Evolutionary conservation across 2,329 filamentous ascomycete species (phyloP).

Genomic region (Helotiales sp.): DNA sequence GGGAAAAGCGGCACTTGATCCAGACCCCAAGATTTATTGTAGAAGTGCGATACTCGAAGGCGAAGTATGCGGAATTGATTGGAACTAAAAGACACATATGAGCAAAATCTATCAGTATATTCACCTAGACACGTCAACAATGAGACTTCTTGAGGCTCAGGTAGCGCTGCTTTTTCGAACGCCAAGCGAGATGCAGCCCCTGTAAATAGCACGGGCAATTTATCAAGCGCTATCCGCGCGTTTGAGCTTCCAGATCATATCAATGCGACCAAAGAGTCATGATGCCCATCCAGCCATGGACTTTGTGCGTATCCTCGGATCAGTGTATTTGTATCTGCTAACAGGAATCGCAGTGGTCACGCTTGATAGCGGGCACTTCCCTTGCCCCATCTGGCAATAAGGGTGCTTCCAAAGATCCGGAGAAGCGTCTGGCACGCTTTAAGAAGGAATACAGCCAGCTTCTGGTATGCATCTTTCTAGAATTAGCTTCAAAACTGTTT

Average conservation of each 20-base stretch:
- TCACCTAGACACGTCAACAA: too few relatives aligned
- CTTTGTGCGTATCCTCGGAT: slow-evolving; percentile 27
- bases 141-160: too few relatives aligned
- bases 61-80: too few relatives aligned
- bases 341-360: slow-evolving; percentile 55
- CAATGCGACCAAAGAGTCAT: slow-evolving; percentile 23
- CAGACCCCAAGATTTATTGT: too few relatives aligned
- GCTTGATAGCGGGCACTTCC: slow-evolving; percentile 62
- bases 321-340: slow-evolving; percentile 12
- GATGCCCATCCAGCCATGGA: slow-evolving; percentile 29
- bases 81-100: too few relatives aligned
- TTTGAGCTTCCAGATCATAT: slow-evolving; percentile 9
- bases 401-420: slow-evolving; percentile 62
- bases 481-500: background rate
- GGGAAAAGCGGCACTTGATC: too few relatives aligned
- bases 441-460: slow-evolving; percentile 66
- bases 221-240: slow-evolving; percentile 11
- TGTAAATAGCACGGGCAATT: slow-evolving; percentile 5
- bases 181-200: background rate
- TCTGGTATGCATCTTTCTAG: slow-evolving; percentile 34
- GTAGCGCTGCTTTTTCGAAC: too few relatives aligned
- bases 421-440: slow-evolving; percentile 64
- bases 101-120: too few relatives aligned
- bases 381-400: slow-evolving; percentile 56
- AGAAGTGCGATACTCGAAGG: too few relatives aligned